Evolutionary conservation across 2,329 filamentous ascomycete genomes (phyloP), one percentile per base, ranked within the genome.

Genomic region (Onygena corvina): DNA sequence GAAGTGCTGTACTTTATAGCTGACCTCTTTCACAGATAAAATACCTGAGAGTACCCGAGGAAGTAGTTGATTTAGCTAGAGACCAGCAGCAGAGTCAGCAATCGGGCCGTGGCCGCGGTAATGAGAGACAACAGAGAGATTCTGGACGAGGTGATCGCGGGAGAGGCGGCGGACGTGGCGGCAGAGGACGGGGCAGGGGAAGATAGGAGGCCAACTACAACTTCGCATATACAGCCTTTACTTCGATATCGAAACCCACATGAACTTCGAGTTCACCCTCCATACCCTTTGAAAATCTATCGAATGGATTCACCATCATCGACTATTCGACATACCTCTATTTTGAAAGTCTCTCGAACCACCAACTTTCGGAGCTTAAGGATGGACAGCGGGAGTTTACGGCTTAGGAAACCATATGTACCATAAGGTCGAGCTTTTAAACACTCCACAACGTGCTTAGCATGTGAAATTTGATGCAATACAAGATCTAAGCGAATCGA

Each of bases 21-120:
- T 42, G 38, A 42, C 38, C 12, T 18, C 20, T 6, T 36, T 25
- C 20, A 16, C 62, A 95, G 92, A 98, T 98, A 72, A 98, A 98
- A 75, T 98, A 94, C 71, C 79, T 98, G 27, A 82, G 90, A 60
- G 86, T 98, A 2, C 88, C 90, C 47, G 90, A 98, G 69, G 90
- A 96, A 67, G 93, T 98, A 54, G 86, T 98, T 69, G 90, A 96
- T 56, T 69, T 87, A 33, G 89, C 92, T 20, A 94, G 88, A 74
- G 90, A 96, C 58, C 85, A 92, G 63, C 90, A 96, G 67, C 83
- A 86, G 62, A 76, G 76, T 55, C 81, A 86, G 60, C 71, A 75
- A n/a, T 61, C 64, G 36, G 63, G 64, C 53, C 67, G 69, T 14
- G 64, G 63, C 42, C 67, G 69, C 46, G 67, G 69, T 36, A 64